Evolutionary conservation across 164 flowering plant species (phyloP).

Genomic region (Nelumbo lutea): DNA sequence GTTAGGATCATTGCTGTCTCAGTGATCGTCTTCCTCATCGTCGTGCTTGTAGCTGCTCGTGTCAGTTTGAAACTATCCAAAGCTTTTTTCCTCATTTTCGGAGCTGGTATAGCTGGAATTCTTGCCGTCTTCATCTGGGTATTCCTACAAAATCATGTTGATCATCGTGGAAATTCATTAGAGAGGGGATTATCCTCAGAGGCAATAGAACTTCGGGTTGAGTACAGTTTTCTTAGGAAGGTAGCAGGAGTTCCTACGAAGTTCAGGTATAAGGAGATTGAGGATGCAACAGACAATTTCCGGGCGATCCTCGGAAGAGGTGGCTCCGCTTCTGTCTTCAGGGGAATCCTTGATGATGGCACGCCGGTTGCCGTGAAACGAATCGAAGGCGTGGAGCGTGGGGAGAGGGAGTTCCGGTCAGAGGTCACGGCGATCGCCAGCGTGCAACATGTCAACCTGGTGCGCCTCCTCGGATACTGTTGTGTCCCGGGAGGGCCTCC

Average conservation of each 20-base stretch:
- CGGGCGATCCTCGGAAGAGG: constrained; percentile 56
- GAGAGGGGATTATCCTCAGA: constrained; percentile 35
- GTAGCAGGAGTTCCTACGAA: constrained; percentile 81
- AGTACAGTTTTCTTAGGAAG: constrained; percentile 76
- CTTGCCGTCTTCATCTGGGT: constrained; percentile 31
- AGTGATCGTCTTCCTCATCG: constrained; percentile 26
- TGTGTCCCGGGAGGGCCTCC: constrained; percentile 38
- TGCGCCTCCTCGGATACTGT: constrained; percentile 67
- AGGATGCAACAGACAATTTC: constrained; percentile 67
- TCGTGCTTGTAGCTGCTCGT: constrained; percentile 42
- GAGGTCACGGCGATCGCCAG: constrained; percentile 85
- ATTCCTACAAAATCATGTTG: constrained; percentile 20
- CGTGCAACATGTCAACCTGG: constrained; percentile 78
- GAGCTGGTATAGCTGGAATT: constrained; percentile 43
- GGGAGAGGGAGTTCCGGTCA: constrained; percentile 69
- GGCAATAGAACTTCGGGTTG: constrained; percentile 60
- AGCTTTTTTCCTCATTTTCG: constrained; percentile 50
- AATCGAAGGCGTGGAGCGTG: constrained; percentile 52
- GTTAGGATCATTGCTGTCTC: constrained; percentile 26
- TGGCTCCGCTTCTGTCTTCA: constrained; percentile 73
- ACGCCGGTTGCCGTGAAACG: constrained; percentile 76
- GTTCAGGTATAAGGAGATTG: constrained; percentile 58
- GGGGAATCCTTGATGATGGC: constrained; percentile 73
- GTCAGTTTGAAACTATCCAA: constrained; percentile 30
- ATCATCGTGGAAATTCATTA: constrained; percentile 21